These are phyloP conservation scores for Aspergillus alliaceus DNA, from an alignment of 2,329 filamentous ascomycete genomes.

Conservation along the genomic window DNA sequence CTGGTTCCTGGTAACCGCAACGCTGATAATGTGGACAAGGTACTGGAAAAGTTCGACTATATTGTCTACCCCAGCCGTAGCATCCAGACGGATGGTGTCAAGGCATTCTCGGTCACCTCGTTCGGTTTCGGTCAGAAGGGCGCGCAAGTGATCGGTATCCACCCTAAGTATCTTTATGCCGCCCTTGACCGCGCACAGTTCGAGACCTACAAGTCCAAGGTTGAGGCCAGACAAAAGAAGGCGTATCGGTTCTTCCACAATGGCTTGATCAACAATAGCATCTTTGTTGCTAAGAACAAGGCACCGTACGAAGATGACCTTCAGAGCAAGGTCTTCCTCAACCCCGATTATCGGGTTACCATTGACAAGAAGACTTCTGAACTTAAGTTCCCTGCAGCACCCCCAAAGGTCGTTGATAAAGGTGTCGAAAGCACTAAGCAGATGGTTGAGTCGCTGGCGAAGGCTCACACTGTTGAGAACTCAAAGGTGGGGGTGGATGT, in stretches of 20 bases:
- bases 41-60: constrained; percentile 97
- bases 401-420: constrained; percentile 62
- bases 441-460: constrained; percentile 75
- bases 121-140: constrained; percentile 99
- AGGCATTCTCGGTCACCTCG: constrained; percentile 97
- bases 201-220: constrained; percentile 79
- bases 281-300: constrained; percentile 94
- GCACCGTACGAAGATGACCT: constrained; percentile 87
- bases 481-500: constrained; percentile 93
- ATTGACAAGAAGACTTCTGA: constrained; percentile 83
- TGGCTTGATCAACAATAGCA: constrained; percentile 93
- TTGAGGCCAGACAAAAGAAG: constrained; percentile 94
- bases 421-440: constrained; percentile 66
- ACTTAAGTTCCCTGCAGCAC: constrained; percentile 70
- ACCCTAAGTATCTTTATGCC: constrained; percentile 93
- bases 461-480: constrained; percentile 59
- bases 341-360: constrained; percentile 84
- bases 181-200: constrained; percentile 87
- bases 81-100: constrained; percentile 96
- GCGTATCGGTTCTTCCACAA: constrained; percentile 99
- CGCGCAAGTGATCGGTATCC: constrained; percentile 93
- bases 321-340: constrained; percentile 84
- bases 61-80: constrained; percentile 94
- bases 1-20: constrained; percentile 97
- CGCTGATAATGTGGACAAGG: constrained; percentile 92